Conservation (phyloP, 768 basidiomycete genomes). For the Termitomyces eurrhizus region DNA sequence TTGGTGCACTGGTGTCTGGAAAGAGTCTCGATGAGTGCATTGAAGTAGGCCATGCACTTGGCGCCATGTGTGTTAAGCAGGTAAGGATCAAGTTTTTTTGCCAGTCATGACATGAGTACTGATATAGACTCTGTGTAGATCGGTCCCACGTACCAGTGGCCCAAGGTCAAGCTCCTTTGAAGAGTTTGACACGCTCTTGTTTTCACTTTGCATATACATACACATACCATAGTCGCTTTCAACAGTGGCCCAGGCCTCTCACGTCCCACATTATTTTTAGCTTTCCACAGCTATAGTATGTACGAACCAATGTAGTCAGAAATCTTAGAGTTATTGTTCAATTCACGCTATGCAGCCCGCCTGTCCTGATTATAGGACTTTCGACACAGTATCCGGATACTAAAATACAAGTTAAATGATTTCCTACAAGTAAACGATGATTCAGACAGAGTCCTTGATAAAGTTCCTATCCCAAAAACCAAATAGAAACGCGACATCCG, state of each 20-base stretch:
- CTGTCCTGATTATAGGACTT: background rate
- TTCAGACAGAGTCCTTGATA: background rate
- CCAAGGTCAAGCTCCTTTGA: constrained; percentile 10
- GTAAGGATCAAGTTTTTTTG: constrained; percentile 30
- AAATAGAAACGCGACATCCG: constrained; percentile 3
- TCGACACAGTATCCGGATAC: constrained; percentile 2
- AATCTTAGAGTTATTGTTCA: background rate
- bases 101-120: background rate
- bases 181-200: background rate
- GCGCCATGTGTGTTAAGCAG: constrained; percentile 80
- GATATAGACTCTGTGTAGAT: background rate
- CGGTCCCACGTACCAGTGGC: constrained; percentile 11
- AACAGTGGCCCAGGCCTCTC: constrained; percentile 19
- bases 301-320: constrained; percentile 11
- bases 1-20: constrained; percentile 79
- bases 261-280: constrained; percentile 7
- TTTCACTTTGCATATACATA: constrained; percentile 7
- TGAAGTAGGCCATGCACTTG: constrained; percentile 83
- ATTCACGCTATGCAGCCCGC: background rate
- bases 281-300: constrained; percentile 20
- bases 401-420: constrained; percentile 16
- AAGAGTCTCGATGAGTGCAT: constrained; percentile 76
- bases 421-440: constrained; percentile 13
- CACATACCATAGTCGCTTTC: constrained; percentile 21
- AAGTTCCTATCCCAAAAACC: constrained; percentile 5